Conservation (phyloP, 148 eudicot genomes). For the Rheum nobile region DNA sequence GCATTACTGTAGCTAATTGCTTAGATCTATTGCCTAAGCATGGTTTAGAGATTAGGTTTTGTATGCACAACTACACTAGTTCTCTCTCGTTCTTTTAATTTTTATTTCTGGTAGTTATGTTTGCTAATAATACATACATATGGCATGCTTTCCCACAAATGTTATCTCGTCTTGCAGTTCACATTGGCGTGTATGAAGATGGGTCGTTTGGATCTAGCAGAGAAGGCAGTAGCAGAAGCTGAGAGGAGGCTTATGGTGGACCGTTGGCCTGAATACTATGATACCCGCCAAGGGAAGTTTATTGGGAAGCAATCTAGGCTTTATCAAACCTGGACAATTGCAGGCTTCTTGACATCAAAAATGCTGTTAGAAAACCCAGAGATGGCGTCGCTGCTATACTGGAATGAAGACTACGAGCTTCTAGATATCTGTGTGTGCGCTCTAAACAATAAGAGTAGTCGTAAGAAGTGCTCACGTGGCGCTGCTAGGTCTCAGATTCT, state of each 20-base stretch:
- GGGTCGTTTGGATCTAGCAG: conserved; percentile 73
- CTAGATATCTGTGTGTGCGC: conserved; percentile 87
- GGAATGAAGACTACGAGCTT: conserved; percentile 94
- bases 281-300: conserved; percentile 70
- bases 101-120: no score
- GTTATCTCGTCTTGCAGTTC: conserved; percentile 39
- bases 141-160: neutral
- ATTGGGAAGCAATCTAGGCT: conserved; percentile 86
- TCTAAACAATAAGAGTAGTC: conserved; percentile 31
- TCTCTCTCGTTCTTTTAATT: no score
- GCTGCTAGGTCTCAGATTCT: conserved; percentile 85
- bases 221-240: conserved; percentile 54
- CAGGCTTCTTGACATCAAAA: conserved; percentile 71
- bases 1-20: neutral
- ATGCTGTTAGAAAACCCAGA: conserved; percentile 70
- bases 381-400: conserved; percentile 58
- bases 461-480: conserved; percentile 73
- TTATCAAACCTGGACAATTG: conserved; percentile 96
- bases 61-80: no score
- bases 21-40: no score
- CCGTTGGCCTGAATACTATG: conserved; percentile 95
- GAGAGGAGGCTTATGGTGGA: conserved; percentile 58
- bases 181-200: conserved; percentile 92
- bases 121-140: neutral
- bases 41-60: no score